Conservation (phyloP, 768 basidiomycete species). For the Panaeolus cyanescens region DNA sequence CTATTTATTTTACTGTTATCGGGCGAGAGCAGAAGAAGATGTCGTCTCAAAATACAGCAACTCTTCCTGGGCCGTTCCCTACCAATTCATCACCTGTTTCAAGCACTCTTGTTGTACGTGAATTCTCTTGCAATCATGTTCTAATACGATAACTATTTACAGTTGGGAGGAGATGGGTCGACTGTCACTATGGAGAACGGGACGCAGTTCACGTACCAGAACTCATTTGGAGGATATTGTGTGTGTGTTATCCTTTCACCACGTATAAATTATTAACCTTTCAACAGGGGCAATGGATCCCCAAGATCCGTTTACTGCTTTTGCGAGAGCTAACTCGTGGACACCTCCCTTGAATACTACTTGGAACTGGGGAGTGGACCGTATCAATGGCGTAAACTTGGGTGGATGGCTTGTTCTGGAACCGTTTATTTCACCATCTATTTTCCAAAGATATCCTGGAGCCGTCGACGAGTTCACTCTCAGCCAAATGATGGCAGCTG, state of each 20-base stretch:
- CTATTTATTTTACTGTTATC: conserved; percentile 34
- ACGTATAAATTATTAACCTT: conserved; percentile 1
- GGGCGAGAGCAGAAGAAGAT: not conserved
- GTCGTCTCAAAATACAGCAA: conserved; percentile 17
- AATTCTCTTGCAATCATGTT: conserved; percentile 23
- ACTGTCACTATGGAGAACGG: conserved; percentile 62
- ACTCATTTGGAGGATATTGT: conserved; percentile 71
- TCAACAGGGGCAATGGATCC: conserved; percentile 60
- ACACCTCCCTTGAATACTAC: conserved; percentile 68
- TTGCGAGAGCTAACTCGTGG: conserved; percentile 70
- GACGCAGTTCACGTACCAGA: conserved; percentile 66
- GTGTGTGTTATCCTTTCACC: conserved; percentile 30
- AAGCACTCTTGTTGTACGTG: conserved; percentile 13
- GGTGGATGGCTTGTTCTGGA: conserved; percentile 76
- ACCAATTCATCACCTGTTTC: conserved; percentile 4
- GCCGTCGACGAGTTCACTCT: conserved; percentile 70
- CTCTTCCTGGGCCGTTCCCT: not conserved
- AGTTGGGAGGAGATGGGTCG: conserved; percentile 67
- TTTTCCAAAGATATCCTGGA: conserved; percentile 60
- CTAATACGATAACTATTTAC: not conserved
- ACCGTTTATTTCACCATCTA: conserved; percentile 69
- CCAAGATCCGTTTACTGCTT: conserved; percentile 65
- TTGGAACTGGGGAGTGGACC: conserved; percentile 69
- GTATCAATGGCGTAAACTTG: conserved; percentile 30
- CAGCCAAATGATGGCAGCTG: conserved; percentile 64